Percentiles rank a stretch among this genome's conserved stretches.
These are phyloP conservation scores for Fraxinus velutina DNA, from an alignment of 305 asterid genomes.

Conservation along the genomic window DNA sequence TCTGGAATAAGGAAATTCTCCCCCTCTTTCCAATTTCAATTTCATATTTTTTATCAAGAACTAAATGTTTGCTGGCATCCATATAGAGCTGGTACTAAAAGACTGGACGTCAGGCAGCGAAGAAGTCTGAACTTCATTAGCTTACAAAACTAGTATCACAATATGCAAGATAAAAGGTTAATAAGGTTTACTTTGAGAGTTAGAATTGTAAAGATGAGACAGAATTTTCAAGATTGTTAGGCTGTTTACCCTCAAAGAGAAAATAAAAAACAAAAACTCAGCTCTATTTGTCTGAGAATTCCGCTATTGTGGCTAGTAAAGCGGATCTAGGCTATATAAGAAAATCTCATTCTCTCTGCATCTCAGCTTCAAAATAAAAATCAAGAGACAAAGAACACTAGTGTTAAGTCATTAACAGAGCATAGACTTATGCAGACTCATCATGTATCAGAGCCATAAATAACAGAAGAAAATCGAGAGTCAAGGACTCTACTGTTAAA, in stretches of 20 bases:
- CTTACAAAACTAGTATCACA: not conserved
- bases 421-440: not conserved
- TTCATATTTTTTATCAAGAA: constrained; percentile 1
- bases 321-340: not conserved
- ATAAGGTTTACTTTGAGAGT: not conserved
- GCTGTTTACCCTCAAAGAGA: not conserved
- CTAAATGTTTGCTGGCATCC: not conserved
- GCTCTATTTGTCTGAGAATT: not conserved
- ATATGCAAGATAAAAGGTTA: not conserved
- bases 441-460: not conserved
- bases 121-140: not conserved
- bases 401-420: not conserved
- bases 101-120: constrained; percentile 19
- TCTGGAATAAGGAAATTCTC: constrained; percentile 21
- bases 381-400: not conserved
- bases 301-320: not conserved
- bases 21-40: not conserved
- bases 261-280: not conserved
- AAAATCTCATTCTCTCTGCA: not conserved
- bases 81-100: constrained; percentile 5
- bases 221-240: not conserved
- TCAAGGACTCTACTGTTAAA: not conserved
- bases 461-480: not conserved
- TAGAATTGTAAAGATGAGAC: not conserved
- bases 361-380: not conserved